Base-by-base conservation (phyloP, 2,329 filamentous ascomycete genomes). In the Thelonectria rubi region DNA sequence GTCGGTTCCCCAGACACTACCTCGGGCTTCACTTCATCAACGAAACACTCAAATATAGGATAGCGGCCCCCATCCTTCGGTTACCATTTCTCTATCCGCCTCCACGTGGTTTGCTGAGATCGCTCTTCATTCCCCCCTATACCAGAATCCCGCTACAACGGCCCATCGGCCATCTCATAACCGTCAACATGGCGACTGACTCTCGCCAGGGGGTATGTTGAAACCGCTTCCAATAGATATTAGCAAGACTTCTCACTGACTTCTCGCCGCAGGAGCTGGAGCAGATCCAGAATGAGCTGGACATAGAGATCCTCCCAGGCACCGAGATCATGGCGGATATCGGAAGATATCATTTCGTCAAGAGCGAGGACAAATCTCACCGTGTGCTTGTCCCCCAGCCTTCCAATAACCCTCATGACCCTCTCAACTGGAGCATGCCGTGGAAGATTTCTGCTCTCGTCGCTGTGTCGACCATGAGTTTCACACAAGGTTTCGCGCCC, bases 321-420 rank as follows among this genome's bases (percentile, higher is more conserved):
- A 66, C 64, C 8, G 65, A 66, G 21, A 66, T 67, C 45, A 67
- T 67, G 65, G 54, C 64, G 9, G 65, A 67, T 15, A 17, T 67
- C n/a, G 64, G 65, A 15, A 62, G 60, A 24, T 54, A 66, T 18
- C 64, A 65, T 11, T 66, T 52, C 8, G 61, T 67, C 43, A 58
- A 61, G 43, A 46, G 61, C 24, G 47, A 62, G 8, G 47, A 66
- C 43, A 42, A 58, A 21, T 64, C 65, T 0, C 43, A 66, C 14
- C 51, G 56, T 12, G 65, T 67, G n/a, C 64, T 66, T 37, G 47
- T 67, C 20, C 65, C 65, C 1, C 61, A 67, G 5, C 64, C 65
- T 9, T 53, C 43, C 6, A 17, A 43, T 9, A 43, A 56, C 20
- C 32, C 54, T 11, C 45, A 56, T n/a, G 54, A 56, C 8, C 54